Evolutionary conservation across 1,284 basidiomycete genomes (phyloP), one percentile per base, ranked within the genome.

Genomic region (Cystobasidium sp.): DNA sequence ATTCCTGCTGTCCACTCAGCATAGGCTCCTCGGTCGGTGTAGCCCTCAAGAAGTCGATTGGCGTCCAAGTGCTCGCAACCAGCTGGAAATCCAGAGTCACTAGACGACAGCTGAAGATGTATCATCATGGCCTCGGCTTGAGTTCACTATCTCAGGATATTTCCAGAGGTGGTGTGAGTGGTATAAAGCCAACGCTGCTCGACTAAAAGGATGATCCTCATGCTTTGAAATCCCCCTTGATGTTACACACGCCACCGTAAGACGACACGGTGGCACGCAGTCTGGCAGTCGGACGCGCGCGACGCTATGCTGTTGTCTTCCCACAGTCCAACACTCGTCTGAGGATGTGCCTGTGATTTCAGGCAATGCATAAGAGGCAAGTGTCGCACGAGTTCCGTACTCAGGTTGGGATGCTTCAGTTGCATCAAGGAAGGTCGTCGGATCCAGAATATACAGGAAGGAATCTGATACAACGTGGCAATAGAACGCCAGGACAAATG

Each of bases 1-100:
- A 95, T 88, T 3, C 88, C 85, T 75, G 87, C 88, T 43, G 85
- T 86, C 83, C 88, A 91, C 69, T 91, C 82, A 6, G 81, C 80
- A 18, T 51, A 62, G 14, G 46, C 59, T 18, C 56, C 47, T 20
- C n/a, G 56, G 53, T 70, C 53, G 7, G 44, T 52, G 59, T 61
- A 70, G 18, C 68, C 68, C 46, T 47, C 56, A 18, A 58, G 20
- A 16, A 70, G 58, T 24, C 44, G 46, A 49, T 62, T 52, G 14
- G 56, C 24, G 22, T 70, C 51, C n/a, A 70, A 46, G 22, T 70
- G 68, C 53, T 58, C 53, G 41, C 22, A 55, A 44, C 66, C 66
- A 37, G 66, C 39, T 5, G 66, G 66, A 58, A 56, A 68, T 31
- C 7, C 66, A 49, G 66, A 18, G 20, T 41, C 14, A 41, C 20